A percentile compares a stretch with the other conserved stretches of the same genome.
phyloP scores from a whole-genome alignment of 2,329 filamentous ascomycete species.

The Epichloe amarillans region DNA sequence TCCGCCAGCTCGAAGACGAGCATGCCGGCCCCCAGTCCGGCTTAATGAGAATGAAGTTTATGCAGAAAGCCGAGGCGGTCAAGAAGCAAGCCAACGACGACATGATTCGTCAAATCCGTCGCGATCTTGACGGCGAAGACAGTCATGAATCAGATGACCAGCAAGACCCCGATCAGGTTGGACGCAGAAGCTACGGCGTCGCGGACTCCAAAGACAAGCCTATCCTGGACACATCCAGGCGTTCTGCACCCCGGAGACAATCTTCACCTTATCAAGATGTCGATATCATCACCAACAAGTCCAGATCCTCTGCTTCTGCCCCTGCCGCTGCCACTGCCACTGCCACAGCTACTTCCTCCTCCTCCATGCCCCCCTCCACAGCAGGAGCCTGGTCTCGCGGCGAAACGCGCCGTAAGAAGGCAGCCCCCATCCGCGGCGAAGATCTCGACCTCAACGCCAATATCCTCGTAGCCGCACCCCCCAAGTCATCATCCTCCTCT shows the following conservation, averaged over 20 bases:
- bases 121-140: conserved; percentile 55
- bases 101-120: conserved; percentile 53
- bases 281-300: conserved; percentile 14
- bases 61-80: conserved; percentile 75
- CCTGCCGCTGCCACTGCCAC: conserved; percentile 2
- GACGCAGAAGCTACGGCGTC: conserved; percentile 56
- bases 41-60: conserved; percentile 81
- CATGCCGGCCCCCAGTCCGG: conserved; percentile 47
- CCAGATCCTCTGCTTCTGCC: conserved; percentile 5
- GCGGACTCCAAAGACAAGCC: conserved; percentile 12
- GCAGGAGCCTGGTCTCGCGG: conserved; percentile 30
- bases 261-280: conserved; percentile 16
- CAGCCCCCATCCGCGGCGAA: conserved; percentile 15
- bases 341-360: conserved; percentile 7
- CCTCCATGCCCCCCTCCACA: conserved; percentile 14
- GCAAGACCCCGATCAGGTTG: conserved; percentile 44
- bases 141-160: conserved; percentile 27
- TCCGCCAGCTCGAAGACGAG: conserved; percentile 30
- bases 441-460: conserved; percentile 29
- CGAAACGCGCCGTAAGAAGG: conserved; percentile 24
- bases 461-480: conserved; percentile 15
- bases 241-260: conserved; percentile 16
- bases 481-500: background rate
- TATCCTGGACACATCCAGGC: conserved; percentile 16
- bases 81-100: conserved; percentile 72